These are phyloP conservation scores for Populus alba DNA, from an alignment of 345 rosid genomes.

Conservation along the genomic window DNA sequence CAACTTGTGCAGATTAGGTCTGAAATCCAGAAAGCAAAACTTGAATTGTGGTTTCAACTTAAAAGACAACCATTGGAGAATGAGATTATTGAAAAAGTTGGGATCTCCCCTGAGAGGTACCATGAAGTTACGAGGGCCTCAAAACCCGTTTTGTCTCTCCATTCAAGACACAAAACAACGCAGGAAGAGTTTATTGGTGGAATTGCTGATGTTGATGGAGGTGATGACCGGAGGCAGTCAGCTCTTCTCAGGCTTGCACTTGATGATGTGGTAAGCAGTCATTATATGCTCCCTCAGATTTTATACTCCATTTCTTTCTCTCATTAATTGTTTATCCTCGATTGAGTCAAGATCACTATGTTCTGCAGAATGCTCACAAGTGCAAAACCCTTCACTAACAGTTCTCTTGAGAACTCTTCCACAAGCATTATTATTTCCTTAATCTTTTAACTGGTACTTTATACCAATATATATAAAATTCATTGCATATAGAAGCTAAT, in stretches of 20 bases:
- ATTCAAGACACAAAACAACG: constrained; percentile 65
- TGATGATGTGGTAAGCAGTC: constrained; percentile 76
- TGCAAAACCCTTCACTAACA: not conserved
- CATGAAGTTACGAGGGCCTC: constrained; percentile 74
- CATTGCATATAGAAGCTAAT: not conserved
- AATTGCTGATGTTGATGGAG: constrained; percentile 67
- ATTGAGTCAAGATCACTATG: not conserved
- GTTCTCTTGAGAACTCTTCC: not conserved
- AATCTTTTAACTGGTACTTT: not conserved
- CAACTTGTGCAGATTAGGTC: constrained; percentile 58
- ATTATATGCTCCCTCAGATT: not conserved
- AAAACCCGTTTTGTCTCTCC: constrained; percentile 65
- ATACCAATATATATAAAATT: not conserved
- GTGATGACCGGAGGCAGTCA: constrained; percentile 60
- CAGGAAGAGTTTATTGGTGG: constrained; percentile 84
- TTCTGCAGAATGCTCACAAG: not conserved
- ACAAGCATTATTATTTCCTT: not conserved
- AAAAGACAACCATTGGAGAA: constrained; percentile 68
- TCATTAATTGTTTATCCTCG: not conserved
- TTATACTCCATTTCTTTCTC: not conserved
- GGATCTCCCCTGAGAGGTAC: constrained; percentile 81
- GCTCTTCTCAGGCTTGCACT: constrained; percentile 95
- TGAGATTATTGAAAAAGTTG: constrained; percentile 57
- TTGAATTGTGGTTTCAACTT: constrained; percentile 58
- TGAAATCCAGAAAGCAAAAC: constrained; percentile 70